These are phyloP conservation scores for Trametes cubensis DNA, from an alignment of 768 basidiomycete genomes.

Conservation along the genomic window DNA sequence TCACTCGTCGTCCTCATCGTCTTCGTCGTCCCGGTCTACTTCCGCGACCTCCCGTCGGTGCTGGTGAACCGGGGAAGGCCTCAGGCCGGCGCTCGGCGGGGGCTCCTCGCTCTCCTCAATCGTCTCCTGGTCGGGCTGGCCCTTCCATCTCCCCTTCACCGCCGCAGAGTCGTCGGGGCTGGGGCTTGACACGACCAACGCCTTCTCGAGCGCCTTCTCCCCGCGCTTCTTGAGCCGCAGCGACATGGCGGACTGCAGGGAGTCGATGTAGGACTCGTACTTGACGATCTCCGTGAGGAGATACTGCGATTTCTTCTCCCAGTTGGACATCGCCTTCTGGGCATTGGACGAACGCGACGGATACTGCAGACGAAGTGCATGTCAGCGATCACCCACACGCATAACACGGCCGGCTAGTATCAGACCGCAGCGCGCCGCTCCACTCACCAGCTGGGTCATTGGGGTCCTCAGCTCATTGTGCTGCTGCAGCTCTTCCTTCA, in stretches of 20 bases:
- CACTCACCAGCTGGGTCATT: conserved; percentile 73
- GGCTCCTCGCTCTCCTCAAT: conserved; percentile 52
- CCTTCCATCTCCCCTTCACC: conserved; percentile 43
- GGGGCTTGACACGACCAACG: conserved; percentile 43
- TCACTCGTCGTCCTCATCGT: conserved; percentile 17
- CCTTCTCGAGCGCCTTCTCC: conserved; percentile 76
- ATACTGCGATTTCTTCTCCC: conserved; percentile 91
- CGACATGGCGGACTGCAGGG: conserved; percentile 79
- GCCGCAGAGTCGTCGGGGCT: conserved; percentile 31
- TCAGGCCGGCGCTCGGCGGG: conserved; percentile 32
- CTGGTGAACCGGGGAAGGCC: conserved; percentile 26
- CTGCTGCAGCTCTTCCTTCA: conserved; percentile 78
- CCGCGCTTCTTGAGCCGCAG: conserved; percentile 88
- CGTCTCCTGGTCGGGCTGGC: conserved; percentile 46
- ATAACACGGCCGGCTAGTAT: conserved; percentile 24
- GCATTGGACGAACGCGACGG: conserved; percentile 73
- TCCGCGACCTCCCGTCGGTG: conserved; percentile 52
- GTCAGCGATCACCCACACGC: conserved; percentile 21
- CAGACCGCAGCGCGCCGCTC: conserved; percentile 24
- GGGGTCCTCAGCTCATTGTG: conserved; percentile 86
- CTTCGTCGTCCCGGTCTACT: conserved; percentile 30
- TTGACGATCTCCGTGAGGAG: conserved; percentile 92
- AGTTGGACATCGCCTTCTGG: conserved; percentile 81
- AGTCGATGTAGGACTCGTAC: conserved; percentile 93
- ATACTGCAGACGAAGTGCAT: conserved; percentile 56